Percentiles rank a stretch among this genome's conserved stretches.
These are phyloP conservation scores for Wallacemonas sp. DNA, from an alignment of 208 protist species.

Conservation along the genomic window DNA sequence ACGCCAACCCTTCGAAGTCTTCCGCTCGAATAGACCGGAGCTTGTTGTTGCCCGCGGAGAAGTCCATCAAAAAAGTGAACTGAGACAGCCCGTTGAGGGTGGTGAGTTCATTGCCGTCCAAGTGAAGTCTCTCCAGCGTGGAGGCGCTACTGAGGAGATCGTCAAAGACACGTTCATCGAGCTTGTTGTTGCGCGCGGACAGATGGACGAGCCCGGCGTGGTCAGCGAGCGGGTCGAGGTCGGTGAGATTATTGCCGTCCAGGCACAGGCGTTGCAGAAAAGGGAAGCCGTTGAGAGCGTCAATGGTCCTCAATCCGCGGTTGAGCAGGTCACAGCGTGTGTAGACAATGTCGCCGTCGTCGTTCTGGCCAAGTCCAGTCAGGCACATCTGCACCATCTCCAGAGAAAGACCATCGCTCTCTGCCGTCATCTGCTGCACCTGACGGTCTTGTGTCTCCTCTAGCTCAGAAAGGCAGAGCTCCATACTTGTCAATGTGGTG, in stretches of 20 bases:
- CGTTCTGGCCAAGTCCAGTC: constrained; percentile 57
- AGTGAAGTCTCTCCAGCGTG: constrained; percentile 60
- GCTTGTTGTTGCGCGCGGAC: constrained; percentile 57
- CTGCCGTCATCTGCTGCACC: background rate
- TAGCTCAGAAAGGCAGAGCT: background rate
- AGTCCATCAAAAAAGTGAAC: constrained; percentile 64
- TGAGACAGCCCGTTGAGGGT: constrained; percentile 47
- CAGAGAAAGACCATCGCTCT: constrained; percentile 4
- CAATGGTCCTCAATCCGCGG: constrained; percentile 33
- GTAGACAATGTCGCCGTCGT: constrained; percentile 55
- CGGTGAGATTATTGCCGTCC: constrained; percentile 60
- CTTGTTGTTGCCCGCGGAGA: constrained; percentile 46
- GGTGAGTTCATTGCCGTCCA: constrained; percentile 62
- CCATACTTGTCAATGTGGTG: background rate
- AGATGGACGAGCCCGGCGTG: constrained; percentile 61
- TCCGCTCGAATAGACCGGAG: constrained; percentile 32
- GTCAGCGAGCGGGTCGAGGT: constrained; percentile 48
- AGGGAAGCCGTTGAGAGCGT: constrained; percentile 37
- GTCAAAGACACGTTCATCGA: constrained; percentile 56
- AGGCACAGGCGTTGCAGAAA: constrained; percentile 71
- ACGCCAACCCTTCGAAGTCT: constrained; percentile 25
- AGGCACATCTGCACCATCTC: constrained; percentile 28
- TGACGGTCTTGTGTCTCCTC: constrained; percentile 4
- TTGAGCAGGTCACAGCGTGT: constrained; percentile 37
- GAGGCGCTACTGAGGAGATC: constrained; percentile 31